phyloP scores from a whole-genome alignment of 805 yeast species.

The Nakazawaea wickerhamii region DNA sequence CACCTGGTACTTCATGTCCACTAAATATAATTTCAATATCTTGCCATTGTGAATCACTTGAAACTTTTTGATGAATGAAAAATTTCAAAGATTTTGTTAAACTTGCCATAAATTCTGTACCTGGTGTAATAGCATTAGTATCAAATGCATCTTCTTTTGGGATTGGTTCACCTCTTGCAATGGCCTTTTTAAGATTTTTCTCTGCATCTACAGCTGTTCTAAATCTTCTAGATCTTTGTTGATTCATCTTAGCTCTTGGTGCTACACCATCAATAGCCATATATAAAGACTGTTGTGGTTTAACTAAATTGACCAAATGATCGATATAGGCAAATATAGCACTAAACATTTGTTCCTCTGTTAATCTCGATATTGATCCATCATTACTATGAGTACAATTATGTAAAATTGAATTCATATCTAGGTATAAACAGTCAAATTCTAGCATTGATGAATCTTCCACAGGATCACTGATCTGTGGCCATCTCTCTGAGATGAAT shows the following conservation, averaged over 20 bases:
- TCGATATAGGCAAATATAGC: conserved; percentile 94
- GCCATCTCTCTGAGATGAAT: conserved; percentile 99
- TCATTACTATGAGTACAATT: conserved; percentile 88
- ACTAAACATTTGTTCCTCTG: conserved; percentile 89
- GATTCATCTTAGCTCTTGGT: conserved; percentile 98
- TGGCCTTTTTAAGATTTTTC: conserved; percentile 66
- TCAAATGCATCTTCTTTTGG: conserved; percentile 88
- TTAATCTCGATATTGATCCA: conserved; percentile 49
- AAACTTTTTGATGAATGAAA: conserved; percentile 81
- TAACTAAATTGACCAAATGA: conserved; percentile 81
- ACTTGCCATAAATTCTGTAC: conserved; percentile 93
- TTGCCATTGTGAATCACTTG: conserved; percentile 86
- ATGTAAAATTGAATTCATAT: conserved; percentile 96
- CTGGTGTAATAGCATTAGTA: conserved; percentile 91
- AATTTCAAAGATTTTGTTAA: conserved; percentile 77
- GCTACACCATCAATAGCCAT: conserved; percentile 99
- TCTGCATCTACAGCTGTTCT: conserved; percentile 93
- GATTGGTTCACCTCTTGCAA: conserved; percentile 62
- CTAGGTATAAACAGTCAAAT: conserved; percentile 90
- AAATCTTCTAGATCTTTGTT: conserved; percentile 93
- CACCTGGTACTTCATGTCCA: conserved; percentile 97
- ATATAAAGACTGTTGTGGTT: conserved; percentile 80
- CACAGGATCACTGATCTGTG: conserved; percentile 81
- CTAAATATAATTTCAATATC: conserved; percentile 69
- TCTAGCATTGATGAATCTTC: conserved; percentile 83